Conservation (phyloP, 106 monocot species). For the Allium fistulosum region DNA sequence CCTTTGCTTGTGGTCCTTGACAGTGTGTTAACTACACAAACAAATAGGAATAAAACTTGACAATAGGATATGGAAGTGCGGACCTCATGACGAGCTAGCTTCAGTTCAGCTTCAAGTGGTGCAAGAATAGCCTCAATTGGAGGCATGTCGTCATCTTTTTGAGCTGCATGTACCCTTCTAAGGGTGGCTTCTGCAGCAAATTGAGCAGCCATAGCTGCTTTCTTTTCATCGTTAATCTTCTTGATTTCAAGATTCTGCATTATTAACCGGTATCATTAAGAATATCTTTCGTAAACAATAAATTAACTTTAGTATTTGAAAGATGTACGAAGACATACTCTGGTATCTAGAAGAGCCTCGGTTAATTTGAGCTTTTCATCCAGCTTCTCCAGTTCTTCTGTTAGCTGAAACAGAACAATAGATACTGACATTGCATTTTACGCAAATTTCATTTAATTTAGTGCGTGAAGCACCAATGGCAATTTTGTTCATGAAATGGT, state of each 20-base stretch:
- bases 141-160: conserved; percentile 99
- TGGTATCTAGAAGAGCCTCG: conserved; percentile 76
- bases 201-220: conserved; percentile 91
- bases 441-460: no score
- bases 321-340: conserved; percentile 22
- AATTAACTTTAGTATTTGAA: no score
- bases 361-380: conserved; percentile 89
- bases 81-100: conserved; percentile 89
- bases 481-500: no score
- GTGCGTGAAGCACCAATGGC: no score
- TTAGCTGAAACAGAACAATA: conserved; percentile 45
- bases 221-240: conserved; percentile 95
- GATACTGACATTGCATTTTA: conserved; percentile 1
- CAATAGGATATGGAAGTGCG: no score
- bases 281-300: not conserved
- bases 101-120: conserved; percentile 90
- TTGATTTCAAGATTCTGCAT: conserved; percentile 96
- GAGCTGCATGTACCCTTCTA: conserved; percentile 94
- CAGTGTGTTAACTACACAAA: no score
- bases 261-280: conserved; percentile 1
- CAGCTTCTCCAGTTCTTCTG: conserved; percentile 65
- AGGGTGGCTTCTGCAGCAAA: conserved; percentile 99
- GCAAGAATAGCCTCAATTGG: conserved; percentile 99
- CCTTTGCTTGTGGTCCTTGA: no score
- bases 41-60: no score